Evolutionary conservation across 2,329 filamentous ascomycete genomes (phyloP).

Genomic region (Exophiala sp.): DNA sequence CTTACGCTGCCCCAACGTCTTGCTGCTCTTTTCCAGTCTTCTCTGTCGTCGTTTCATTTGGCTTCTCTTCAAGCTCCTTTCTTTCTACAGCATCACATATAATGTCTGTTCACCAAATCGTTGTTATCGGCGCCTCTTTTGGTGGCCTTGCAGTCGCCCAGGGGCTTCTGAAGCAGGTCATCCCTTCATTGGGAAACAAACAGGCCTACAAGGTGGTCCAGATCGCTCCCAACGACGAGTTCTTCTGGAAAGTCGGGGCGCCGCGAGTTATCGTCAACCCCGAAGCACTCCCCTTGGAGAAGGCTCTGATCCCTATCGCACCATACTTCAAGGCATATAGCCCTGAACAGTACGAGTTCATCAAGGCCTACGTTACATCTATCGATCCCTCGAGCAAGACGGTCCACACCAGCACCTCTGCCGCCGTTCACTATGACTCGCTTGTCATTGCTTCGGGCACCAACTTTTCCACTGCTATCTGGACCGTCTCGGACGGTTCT

Average conservation of each 20-base stretch:
- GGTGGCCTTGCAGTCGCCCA: conserved; percentile 36
- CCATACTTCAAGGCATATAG: conserved; percentile 48
- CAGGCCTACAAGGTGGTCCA: conserved; percentile 49
- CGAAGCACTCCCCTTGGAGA: conserved; percentile 42
- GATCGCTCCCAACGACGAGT: conserved; percentile 49
- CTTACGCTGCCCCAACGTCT: neutral
- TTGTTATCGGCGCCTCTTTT: conserved; percentile 38
- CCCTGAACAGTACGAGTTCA: conserved; percentile 44
- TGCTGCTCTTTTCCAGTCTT: neutral
- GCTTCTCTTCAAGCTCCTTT: neutral
- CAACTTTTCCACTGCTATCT: conserved; percentile 37
- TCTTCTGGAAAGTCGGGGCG: conserved; percentile 50
- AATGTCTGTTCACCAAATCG: conserved; percentile 29
- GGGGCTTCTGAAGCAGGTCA: conserved; percentile 34
- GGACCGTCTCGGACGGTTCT: conserved; percentile 42
- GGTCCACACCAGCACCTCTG: conserved; percentile 39
- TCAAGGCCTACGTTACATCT: conserved; percentile 45
- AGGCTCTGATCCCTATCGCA: conserved; percentile 47
- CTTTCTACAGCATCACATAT: neutral
- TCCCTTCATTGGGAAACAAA: conserved; percentile 30
- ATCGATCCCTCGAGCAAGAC: conserved; percentile 42
- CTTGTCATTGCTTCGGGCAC: conserved; percentile 53
- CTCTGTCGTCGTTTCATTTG: neutral
- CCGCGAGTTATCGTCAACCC: conserved; percentile 50
- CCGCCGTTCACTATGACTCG: conserved; percentile 46